A percentile compares a stretch with the other conserved stretches of the same genome.
Evolutionary conservation across 257 asterid genomes (phyloP).

Genomic region (Solanum clarkiae): DNA sequence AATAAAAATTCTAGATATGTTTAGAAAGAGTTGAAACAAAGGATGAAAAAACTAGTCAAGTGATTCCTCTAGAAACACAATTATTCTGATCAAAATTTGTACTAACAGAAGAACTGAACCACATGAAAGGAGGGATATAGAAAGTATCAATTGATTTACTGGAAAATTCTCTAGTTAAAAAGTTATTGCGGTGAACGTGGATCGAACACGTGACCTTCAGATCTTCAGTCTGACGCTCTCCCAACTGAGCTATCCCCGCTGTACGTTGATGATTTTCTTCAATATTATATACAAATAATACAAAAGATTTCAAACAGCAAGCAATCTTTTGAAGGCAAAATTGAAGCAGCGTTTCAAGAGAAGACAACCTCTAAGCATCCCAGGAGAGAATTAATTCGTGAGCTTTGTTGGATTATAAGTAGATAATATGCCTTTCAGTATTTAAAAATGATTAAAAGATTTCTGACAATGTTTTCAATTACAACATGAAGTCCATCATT

Average conservation of each 20-base stretch:
- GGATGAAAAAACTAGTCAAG: not conserved
- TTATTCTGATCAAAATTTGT: too few species aligned
- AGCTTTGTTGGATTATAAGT: not conserved
- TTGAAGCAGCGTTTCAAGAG: not conserved
- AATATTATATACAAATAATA: too few species aligned
- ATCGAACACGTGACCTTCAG: not conserved
- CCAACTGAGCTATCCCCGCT: conserved; percentile 88
- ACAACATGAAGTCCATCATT: too few species aligned
- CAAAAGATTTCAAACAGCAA: too few species aligned
- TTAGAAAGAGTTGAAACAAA: not conserved
- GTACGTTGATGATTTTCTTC: too few species aligned
- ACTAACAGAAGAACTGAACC: too few species aligned
- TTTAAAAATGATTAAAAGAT: not conserved
- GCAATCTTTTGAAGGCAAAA: too few species aligned
- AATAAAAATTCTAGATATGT: not conserved
- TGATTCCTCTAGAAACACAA: too few species aligned
- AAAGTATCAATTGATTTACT: too few species aligned
- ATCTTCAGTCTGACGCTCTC: conserved; percentile 60
- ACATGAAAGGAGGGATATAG: too few species aligned
- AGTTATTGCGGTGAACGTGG: not conserved
- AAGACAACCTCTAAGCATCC: not conserved
- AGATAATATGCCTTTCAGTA: not conserved
- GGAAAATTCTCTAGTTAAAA: too few species aligned
- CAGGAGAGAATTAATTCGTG: not conserved
- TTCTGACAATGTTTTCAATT: too few species aligned